Conservation (phyloP, 768 basidiomycete genomes). For the Kwoniella heveanensis region DNA sequence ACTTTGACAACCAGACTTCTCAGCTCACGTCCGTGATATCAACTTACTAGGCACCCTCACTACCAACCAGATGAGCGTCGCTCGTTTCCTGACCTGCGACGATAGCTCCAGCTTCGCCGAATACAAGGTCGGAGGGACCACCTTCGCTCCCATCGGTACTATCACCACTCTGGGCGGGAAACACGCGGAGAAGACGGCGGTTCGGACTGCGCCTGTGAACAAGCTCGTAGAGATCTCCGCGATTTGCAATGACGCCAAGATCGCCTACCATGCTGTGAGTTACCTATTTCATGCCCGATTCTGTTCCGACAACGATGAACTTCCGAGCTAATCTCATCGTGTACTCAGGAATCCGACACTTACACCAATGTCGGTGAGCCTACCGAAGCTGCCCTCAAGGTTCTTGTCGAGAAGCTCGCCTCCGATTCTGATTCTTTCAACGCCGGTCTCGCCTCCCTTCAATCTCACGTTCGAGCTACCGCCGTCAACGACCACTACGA, state of each 20-base stretch:
- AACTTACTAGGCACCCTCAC: constrained; percentile 65
- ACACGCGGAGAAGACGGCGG: constrained; percentile 62
- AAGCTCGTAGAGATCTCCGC: constrained; percentile 81
- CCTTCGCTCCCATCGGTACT: constrained; percentile 81
- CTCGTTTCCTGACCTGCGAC: constrained; percentile 76
- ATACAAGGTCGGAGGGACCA: constrained; percentile 85
- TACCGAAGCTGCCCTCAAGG: constrained; percentile 94
- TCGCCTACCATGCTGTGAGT: constrained; percentile 76
- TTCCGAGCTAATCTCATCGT: constrained; percentile 18
- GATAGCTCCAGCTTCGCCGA: constrained; percentile 62
- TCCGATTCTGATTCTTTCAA: constrained; percentile 63
- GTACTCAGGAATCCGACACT: constrained; percentile 68
- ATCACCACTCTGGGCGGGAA: constrained; percentile 71
- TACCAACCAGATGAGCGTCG: constrained; percentile 96
- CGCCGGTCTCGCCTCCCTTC: constrained; percentile 63
- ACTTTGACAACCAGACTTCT: too few species aligned
- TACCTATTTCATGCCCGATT: not conserved
- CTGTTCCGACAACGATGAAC: not conserved
- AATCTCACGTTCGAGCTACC: constrained; percentile 68
- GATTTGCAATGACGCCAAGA: constrained; percentile 92
- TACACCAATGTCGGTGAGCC: constrained; percentile 92
- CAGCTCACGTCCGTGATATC: not conserved
- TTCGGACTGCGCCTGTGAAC: constrained; percentile 51
- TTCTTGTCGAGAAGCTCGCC: constrained; percentile 91
- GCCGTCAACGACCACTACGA: constrained; percentile 86